Evolutionary conservation across 345 rosid genomes (phyloP).

Genomic region (Eucalyptus pumila): DNA sequence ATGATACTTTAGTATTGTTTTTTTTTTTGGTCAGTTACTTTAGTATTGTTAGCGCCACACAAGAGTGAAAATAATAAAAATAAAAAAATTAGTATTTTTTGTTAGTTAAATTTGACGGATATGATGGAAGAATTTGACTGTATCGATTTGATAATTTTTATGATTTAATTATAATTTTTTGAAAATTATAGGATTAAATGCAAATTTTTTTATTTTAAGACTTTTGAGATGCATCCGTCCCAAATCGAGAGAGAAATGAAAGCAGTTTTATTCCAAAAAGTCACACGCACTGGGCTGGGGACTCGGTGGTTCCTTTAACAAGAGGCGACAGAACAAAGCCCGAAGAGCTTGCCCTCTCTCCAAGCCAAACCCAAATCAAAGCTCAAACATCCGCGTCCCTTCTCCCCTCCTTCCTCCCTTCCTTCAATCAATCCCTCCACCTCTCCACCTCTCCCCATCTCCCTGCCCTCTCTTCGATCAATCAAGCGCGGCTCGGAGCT

Average conservation of each 20-base stretch:
- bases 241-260: not conserved
- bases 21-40: no score
- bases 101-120: fast-evolving
- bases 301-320: not conserved
- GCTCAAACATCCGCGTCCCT: not conserved
- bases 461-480: not conserved
- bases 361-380: constrained; percentile 26
- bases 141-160: no score
- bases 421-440: not conserved
- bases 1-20: not conserved
- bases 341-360: constrained; percentile 10
- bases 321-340: not conserved
- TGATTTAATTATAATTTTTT: no score
- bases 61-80: not conserved
- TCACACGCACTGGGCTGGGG: not conserved
- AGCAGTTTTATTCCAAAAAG: not conserved
- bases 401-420: not conserved
- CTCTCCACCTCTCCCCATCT: not conserved
- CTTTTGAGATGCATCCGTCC: not conserved
- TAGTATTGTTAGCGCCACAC: not conserved
- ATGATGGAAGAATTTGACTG: not conserved
- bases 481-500: not conserved
- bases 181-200: no score
- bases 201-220: no score
- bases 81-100: fast-evolving